A percentile compares a stretch with the other conserved stretches of the same genome.
These are phyloP conservation scores for Blumeria hordei DNA, from an alignment of 2,329 filamentous ascomycete species.

Conservation along the genomic window DNA sequence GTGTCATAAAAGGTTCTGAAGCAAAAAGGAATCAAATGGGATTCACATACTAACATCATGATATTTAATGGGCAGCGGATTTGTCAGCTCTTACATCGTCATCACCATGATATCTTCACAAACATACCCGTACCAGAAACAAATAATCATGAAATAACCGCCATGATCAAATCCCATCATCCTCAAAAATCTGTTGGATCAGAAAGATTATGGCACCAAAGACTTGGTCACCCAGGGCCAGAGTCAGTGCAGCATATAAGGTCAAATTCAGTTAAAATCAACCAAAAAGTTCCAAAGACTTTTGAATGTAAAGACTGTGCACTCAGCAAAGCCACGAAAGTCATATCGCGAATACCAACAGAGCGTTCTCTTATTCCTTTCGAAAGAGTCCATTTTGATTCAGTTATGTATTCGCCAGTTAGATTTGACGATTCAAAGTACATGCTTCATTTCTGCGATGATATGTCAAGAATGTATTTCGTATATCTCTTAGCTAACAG, in stretches of 20 bases:
- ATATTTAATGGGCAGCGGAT: background rate
- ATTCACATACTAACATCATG: background rate
- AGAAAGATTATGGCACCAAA: background rate
- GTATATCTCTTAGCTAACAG: background rate
- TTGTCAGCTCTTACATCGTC: background rate
- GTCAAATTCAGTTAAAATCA: background rate
- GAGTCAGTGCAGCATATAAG: background rate
- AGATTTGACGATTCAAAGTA: background rate
- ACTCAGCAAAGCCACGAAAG: background rate
- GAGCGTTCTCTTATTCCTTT: background rate
- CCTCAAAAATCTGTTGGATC: background rate
- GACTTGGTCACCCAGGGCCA: background rate
- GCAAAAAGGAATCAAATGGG: background rate
- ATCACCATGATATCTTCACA: background rate
- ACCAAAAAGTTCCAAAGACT: background rate
- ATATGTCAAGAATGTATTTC: background rate
- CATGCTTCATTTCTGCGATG: background rate
- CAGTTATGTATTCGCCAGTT: background rate
- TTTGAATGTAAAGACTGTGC: slow-evolving; percentile 1
- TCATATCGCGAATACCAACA: background rate
- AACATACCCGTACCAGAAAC: background rate
- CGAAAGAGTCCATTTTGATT: background rate
- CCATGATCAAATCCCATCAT: background rate
- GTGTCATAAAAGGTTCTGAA: background rate
- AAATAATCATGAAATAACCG: background rate